Evolutionary conservation across 345 rosid species (phyloP).

Genomic region (Turritis glabra): DNA sequence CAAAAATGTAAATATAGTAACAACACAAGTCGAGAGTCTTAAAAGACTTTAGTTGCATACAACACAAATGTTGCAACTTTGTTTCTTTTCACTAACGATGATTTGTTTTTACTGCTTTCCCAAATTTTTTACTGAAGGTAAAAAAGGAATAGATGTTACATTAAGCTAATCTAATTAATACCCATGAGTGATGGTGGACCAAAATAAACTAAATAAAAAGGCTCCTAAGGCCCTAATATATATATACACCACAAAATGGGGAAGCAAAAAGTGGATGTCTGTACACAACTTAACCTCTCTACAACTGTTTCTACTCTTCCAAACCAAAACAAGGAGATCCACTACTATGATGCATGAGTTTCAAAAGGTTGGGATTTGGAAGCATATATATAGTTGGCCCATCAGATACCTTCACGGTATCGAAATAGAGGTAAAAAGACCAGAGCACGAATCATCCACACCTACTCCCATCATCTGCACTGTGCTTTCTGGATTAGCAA

Average conservation of each 20-base stretch:
- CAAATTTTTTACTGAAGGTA: background rate
- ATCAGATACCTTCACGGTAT: conserved; percentile 19
- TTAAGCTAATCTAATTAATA: conserved; percentile 1
- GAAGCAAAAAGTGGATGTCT: conserved; percentile 14
- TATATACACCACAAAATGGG: conserved; percentile 19
- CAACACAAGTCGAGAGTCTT: background rate
- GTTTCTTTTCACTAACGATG: background rate
- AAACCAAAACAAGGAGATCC: conserved; percentile 8
- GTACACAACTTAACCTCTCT: conserved; percentile 22
- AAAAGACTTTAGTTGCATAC: background rate
- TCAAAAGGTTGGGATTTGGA: conserved; percentile 11
- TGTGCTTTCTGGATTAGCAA: conserved; percentile 7
- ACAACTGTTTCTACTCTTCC: conserved; percentile 21
- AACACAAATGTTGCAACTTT: background rate
- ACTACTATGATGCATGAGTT: background rate
- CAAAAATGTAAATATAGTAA: background rate
- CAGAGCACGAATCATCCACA: conserved; percentile 14
- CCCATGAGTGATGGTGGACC: background rate
- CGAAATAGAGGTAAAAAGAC: conserved; percentile 10
- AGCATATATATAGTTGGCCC: conserved; percentile 7
- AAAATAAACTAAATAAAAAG: conserved; percentile 7
- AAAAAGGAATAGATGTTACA: conserved; percentile 1
- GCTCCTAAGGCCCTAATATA: background rate
- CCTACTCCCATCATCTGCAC: conserved; percentile 11
- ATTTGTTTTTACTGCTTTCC: background rate